Evolutionary conservation across 1,139 yeast genomes (phyloP).

Genomic region (Taphrina wiesneri): DNA sequence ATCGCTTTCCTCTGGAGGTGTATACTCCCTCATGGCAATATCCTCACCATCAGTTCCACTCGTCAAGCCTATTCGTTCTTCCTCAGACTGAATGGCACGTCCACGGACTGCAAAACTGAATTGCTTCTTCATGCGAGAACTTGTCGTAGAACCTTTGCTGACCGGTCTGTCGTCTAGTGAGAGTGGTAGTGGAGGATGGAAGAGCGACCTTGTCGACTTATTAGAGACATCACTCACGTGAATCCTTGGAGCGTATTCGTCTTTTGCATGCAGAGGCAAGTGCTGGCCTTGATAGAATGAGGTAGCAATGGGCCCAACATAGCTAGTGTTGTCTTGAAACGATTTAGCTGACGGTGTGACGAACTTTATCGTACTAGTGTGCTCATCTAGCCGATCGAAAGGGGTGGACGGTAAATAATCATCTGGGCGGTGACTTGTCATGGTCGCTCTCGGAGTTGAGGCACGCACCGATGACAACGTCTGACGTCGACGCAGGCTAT

Average conservation of each 20-base stretch:
- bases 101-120: slow-evolving; percentile 14
- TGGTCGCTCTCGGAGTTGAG: neutral
- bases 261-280: slow-evolving; percentile 5
- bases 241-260: neutral
- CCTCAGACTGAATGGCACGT: neutral
- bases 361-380: neutral
- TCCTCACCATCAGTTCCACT: neutral
- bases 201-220: neutral
- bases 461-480: neutral
- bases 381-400: neutral
- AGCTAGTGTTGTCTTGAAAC: neutral
- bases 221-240: neutral
- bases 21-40: neutral
- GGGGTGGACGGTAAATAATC: neutral
- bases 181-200: neutral
- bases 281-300: slow-evolving; percentile 4
- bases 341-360: slow-evolving; percentile 8
- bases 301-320: neutral
- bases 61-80: slow-evolving; percentile 11
- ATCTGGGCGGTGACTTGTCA: neutral
- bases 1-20: neutral
- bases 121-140: slow-evolving; percentile 16
- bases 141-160: neutral
- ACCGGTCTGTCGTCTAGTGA: neutral
- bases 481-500: slow-evolving; percentile 5